phyloP scores from a whole-genome alignment of 805 yeast species.

The Pichia paraexigua region DNA sequence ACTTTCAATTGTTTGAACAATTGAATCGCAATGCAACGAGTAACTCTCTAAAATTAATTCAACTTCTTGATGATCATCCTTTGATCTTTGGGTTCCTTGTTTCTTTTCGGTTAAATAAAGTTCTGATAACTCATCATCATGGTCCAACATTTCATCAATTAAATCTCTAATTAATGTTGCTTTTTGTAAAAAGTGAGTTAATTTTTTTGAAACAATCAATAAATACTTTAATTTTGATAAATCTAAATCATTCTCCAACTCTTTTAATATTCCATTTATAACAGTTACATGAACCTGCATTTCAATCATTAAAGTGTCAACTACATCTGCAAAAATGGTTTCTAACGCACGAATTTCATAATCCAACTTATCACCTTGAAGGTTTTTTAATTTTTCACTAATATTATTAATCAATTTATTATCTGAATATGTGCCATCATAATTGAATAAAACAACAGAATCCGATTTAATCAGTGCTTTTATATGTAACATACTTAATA shows the following conservation, averaged over 20 bases:
- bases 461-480: conserved; percentile 47
- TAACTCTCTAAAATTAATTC: conserved; percentile 88
- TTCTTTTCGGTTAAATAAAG: conserved; percentile 64
- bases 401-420: conserved; percentile 38
- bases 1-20: conserved; percentile 81
- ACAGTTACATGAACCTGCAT: conserved; percentile 78
- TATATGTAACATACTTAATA: conserved; percentile 41
- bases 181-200: conserved; percentile 78
- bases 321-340: conserved; percentile 72
- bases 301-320: conserved; percentile 73
- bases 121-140: conserved; percentile 80
- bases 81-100: conserved; percentile 36
- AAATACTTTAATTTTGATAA: conserved; percentile 69
- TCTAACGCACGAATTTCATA: conserved; percentile 91
- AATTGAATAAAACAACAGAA: conserved; percentile 41
- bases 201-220: conserved; percentile 75
- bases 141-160: conserved; percentile 76
- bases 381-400: conserved; percentile 30
- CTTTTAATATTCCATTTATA: conserved; percentile 62
- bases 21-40: conserved; percentile 85
- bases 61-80: conserved; percentile 74
- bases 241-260: conserved; percentile 77
- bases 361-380: conserved; percentile 41
- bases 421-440: conserved; percentile 39
- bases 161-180: conserved; percentile 75